Evolutionary conservation across 768 basidiomycete genomes (phyloP).

Genomic region (Baorangia bicolor): DNA sequence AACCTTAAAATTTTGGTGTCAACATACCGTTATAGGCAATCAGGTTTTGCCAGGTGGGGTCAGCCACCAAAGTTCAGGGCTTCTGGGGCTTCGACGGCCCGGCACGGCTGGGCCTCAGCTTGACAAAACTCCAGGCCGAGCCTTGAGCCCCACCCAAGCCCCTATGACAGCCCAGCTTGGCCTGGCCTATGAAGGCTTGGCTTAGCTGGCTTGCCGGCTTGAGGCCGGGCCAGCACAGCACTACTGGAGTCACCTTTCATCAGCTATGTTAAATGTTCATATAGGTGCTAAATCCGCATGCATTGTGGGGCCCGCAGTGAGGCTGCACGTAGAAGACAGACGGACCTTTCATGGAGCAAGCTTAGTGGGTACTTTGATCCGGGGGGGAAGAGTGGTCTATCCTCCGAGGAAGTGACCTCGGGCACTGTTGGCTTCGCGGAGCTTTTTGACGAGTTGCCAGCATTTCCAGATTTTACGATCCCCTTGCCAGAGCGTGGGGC

Average conservation of each 20-base stretch:
- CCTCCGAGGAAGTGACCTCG: conserved; percentile 27
- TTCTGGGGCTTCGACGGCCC: no score
- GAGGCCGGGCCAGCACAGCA: no score
- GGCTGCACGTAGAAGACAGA: neutral
- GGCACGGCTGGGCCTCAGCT: no score
- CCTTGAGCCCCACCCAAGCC: no score
- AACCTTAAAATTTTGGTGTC: no score
- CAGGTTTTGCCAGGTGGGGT: no score
- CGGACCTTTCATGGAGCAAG: conserved; percentile 74
- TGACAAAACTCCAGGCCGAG: no score
- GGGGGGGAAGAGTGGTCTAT: conserved; percentile 71
- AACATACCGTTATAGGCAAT: no score
- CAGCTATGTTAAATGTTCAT: neutral
- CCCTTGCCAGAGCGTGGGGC: conserved; percentile 57
- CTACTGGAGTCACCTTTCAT: neutral
- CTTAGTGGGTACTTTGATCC: conserved; percentile 84
- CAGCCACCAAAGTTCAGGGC: no score
- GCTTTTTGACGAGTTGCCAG: conserved; percentile 79
- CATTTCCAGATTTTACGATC: conserved; percentile 85
- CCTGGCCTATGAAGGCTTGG: no score
- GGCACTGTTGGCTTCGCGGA: conserved; percentile 15
- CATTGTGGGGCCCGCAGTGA: neutral
- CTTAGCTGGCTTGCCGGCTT: no score
- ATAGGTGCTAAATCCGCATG: neutral
- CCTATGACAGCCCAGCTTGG: no score